phyloP scores from a whole-genome alignment of 768 basidiomycete species.

The Udeniomyces megalosporus region DNA sequence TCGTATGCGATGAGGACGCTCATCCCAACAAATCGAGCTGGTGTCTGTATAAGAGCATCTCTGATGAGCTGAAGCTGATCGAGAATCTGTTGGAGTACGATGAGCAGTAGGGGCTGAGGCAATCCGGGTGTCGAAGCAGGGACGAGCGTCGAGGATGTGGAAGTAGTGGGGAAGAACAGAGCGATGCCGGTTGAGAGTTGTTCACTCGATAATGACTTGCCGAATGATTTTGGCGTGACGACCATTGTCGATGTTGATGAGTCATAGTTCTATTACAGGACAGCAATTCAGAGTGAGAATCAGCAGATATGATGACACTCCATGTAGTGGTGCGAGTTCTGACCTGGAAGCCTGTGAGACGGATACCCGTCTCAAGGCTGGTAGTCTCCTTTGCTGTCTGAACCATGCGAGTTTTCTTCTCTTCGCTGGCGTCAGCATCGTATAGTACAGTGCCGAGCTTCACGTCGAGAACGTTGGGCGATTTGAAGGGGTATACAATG shows the following conservation, averaged over 20 bases:
- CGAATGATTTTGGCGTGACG: constrained; percentile 48
- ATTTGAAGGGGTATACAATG: constrained; percentile 49
- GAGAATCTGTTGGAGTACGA: constrained; percentile 43
- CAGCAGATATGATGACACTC: background rate
- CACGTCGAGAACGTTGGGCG: constrained; percentile 76
- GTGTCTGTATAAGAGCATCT: constrained; percentile 37
- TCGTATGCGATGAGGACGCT: constrained; percentile 73
- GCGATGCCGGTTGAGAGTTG: constrained; percentile 63
- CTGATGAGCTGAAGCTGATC: constrained; percentile 35
- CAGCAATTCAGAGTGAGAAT: background rate
- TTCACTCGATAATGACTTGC: constrained; percentile 50
- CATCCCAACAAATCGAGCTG: constrained; percentile 66
- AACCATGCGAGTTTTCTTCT: constrained; percentile 66
- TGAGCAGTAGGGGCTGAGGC: constrained; percentile 39
- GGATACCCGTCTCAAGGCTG: constrained; percentile 53
- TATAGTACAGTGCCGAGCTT: constrained; percentile 87
- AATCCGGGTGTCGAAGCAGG: constrained; percentile 36
- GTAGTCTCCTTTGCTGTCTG: constrained; percentile 55
- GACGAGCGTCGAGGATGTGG: background rate
- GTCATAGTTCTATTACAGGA: constrained; percentile 44
- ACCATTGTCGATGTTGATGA: constrained; percentile 41
- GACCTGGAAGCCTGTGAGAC: constrained; percentile 84
- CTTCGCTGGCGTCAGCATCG: constrained; percentile 43
- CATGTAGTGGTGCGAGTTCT: too few relatives aligned
- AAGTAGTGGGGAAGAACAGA: constrained; percentile 50